Percentiles rank a stretch among this genome's conserved stretches.
Evolutionary conservation across 1,139 yeast genomes (phyloP).

Genomic region (Komagataea norvegica): DNA sequence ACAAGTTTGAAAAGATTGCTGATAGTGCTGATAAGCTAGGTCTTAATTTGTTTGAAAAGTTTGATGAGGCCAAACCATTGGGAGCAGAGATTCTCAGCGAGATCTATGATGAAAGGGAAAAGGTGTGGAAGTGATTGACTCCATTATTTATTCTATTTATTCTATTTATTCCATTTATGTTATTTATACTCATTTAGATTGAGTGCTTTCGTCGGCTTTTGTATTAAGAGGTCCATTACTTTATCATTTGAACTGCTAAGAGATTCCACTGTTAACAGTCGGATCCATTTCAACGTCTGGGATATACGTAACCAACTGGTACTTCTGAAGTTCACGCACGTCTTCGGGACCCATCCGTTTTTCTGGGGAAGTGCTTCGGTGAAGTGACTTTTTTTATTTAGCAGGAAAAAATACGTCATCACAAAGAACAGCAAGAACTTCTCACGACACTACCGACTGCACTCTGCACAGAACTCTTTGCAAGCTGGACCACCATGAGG

Average conservation of each 20-base stretch:
- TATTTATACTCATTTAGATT: slow-evolving; percentile 1
- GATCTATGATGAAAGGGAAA: slow-evolving; percentile 11
- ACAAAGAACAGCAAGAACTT: no score
- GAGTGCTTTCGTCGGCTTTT: background rate
- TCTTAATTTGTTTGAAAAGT: slow-evolving; percentile 20
- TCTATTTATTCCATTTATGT: background rate
- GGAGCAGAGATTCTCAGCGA: slow-evolving; percentile 5
- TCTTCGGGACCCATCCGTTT: no score
- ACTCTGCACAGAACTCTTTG: background rate
- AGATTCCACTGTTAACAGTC: no score
- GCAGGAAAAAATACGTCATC: no score
- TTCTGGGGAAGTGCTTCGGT: no score
- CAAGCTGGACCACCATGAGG: background rate
- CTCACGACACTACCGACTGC: no score
- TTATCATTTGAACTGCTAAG: no score
- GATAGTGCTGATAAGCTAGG: slow-evolving; percentile 33
- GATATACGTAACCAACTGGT: no score
- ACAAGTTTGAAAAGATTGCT: slow-evolving; percentile 27
- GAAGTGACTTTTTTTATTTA: no score
- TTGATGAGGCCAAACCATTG: slow-evolving; percentile 10
- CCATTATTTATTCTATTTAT: background rate
- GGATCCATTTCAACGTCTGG: no score
- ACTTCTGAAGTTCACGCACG: no score
- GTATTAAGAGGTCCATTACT: no score
- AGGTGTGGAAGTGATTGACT: slow-evolving; percentile 11